Conservation (phyloP, 2,329 filamentous ascomycete genomes). For the Penicillium decumbens region DNA sequence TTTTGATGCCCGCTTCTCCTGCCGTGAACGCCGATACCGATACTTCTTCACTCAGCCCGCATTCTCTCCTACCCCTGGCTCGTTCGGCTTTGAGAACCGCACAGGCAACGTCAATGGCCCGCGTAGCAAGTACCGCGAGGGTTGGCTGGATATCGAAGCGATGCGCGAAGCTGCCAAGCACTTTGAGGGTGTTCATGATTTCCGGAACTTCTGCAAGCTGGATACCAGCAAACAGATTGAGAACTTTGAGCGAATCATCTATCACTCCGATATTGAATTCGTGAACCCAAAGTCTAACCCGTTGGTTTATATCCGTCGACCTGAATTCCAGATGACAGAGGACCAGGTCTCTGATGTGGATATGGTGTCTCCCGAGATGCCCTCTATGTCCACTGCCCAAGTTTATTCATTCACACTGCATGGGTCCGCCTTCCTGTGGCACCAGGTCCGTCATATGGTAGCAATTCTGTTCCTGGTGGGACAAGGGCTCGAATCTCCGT, state of each 20-base stretch:
- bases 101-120: slow-evolving; percentile 19
- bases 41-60: slow-evolving; percentile 98
- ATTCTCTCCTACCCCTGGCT: slow-evolving; percentile 63
- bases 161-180: slow-evolving; percentile 79
- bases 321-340: slow-evolving; percentile 43
- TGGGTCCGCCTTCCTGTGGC: slow-evolving; percentile 93
- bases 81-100: slow-evolving; percentile 46
- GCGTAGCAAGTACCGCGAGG: slow-evolving; percentile 49
- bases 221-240: slow-evolving; percentile 84
- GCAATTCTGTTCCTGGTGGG: slow-evolving; percentile 86
- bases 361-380: slow-evolving; percentile 11
- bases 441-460: slow-evolving; percentile 96
- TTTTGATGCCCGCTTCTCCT: slow-evolving; percentile 91
- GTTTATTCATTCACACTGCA: slow-evolving; percentile 85
- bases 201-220: slow-evolving; percentile 94
- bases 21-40: slow-evolving; percentile 82
- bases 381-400: slow-evolving; percentile 49
- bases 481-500: slow-evolving; percentile 75
- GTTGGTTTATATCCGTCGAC: slow-evolving; percentile 52
- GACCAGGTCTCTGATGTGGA: slow-evolving; percentile 14
- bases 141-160: slow-evolving; percentile 79
- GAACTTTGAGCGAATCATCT: slow-evolving; percentile 75
- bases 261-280: slow-evolving; percentile 71
- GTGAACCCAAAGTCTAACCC: slow-evolving; percentile 53
- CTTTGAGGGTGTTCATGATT: slow-evolving; percentile 83